Conservation (phyloP, 2,329 filamentous ascomycete genomes). For the Hirsutella minnesotensis region DNA sequence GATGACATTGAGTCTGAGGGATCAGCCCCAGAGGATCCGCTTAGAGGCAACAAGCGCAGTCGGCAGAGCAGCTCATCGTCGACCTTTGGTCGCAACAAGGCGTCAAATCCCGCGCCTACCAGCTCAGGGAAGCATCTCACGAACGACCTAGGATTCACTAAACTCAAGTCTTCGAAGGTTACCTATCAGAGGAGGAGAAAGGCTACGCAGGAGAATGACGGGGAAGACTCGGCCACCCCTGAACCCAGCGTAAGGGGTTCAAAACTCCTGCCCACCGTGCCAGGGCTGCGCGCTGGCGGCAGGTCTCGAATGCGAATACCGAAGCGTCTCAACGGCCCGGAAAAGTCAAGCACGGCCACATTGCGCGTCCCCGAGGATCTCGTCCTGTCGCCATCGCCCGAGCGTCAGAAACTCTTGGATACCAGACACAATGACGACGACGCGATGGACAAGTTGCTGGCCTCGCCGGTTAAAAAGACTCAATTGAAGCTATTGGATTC, state of each 20-base stretch:
- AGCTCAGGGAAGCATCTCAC: constrained; percentile 12
- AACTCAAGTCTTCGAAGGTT: constrained; percentile 5
- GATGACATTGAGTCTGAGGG: background rate
- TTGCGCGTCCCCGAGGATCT: background rate
- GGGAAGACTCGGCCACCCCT: background rate
- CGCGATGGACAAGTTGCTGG: background rate
- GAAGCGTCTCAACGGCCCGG: constrained; percentile 1
- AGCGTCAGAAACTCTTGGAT: constrained; percentile 2
- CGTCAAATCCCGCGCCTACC: constrained; percentile 1
- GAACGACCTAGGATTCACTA: constrained; percentile 13
- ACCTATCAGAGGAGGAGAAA: constrained; percentile 15
- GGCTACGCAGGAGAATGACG: constrained; percentile 10
- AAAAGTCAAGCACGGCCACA: constrained; percentile 1
- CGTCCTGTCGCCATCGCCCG: background rate
- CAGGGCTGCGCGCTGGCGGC: background rate
- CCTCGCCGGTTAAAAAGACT: background rate
- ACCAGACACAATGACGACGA: background rate
- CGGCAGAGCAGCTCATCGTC: background rate
- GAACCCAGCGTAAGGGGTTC: background rate
- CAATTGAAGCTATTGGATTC: background rate
- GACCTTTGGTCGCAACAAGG: background rate
- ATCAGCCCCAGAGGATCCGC: background rate
- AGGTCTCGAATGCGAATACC: constrained; percentile 1
- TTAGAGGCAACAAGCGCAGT: constrained; percentile 5
- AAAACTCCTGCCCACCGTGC: background rate